A percentile compares a stretch with the other conserved stretches of the same genome.
phyloP scores from a whole-genome alignment of 1,284 basidiomycete genomes.

The Entoloma clypeatum region DNA sequence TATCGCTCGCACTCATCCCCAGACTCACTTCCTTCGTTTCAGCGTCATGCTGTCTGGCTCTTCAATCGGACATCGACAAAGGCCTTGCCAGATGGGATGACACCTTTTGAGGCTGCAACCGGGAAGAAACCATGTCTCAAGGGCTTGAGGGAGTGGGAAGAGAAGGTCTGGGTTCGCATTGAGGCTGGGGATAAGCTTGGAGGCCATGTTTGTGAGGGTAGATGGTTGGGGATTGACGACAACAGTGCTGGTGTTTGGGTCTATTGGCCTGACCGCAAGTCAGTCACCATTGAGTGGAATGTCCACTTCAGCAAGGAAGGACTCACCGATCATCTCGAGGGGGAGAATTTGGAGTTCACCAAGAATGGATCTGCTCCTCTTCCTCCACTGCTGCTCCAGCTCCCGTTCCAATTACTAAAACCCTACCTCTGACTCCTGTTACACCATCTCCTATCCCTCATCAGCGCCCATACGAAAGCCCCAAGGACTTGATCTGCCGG shows the following conservation, averaged over 20 bases:
- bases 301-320: conserved; percentile 10
- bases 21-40: too few species aligned
- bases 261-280: conserved; percentile 16
- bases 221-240: conserved; percentile 18
- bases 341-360: too few species aligned
- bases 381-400: too few species aligned
- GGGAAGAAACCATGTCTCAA: conserved; percentile 31
- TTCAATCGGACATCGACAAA: conserved; percentile 34
- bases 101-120: conserved; percentile 28
- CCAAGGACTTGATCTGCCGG: too few species aligned
- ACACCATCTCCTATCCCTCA: too few species aligned
- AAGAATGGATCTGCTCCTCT: too few species aligned
- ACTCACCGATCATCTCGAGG: conserved; percentile 1
- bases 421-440: too few species aligned
- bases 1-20: too few species aligned
- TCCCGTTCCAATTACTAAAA: too few species aligned
- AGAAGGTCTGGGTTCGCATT: conserved; percentile 12
- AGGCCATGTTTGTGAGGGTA: conserved; percentile 8
- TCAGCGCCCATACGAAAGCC: too few species aligned
- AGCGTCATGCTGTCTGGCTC: conserved; percentile 34
- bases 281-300: conserved; percentile 15
- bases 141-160: conserved; percentile 22
- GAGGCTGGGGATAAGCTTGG: conserved; percentile 11
- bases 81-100: conserved; percentile 26
- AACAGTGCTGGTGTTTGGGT: conserved; percentile 11